Percentiles rank a stretch among this genome's conserved stretches.
Evolutionary conservation across 1,139 yeast genomes (phyloP).

Genomic region (Zygoascus hellenicus): DNA sequence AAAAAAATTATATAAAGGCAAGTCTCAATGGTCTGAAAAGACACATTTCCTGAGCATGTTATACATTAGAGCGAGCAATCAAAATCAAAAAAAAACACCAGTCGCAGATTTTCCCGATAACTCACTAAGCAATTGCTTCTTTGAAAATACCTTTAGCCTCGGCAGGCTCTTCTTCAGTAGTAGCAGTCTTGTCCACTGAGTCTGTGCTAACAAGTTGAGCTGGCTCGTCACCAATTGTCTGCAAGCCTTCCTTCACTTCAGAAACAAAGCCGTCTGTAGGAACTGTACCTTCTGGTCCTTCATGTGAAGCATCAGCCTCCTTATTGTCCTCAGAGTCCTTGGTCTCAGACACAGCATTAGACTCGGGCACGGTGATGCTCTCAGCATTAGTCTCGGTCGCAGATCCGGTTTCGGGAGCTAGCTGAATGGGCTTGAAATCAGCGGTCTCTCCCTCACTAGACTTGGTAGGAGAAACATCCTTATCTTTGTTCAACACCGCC

Average conservation of each 20-base stretch:
- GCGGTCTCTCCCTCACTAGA: background rate
- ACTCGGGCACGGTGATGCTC: constrained; percentile 13
- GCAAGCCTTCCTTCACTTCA: background rate
- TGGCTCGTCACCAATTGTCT: background rate
- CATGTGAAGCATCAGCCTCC: constrained; percentile 9
- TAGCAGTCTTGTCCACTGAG: constrained; percentile 22
- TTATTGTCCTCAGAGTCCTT: background rate
- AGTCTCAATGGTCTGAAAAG: no score
- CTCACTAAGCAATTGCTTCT: constrained; percentile 18
- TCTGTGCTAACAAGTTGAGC: background rate
- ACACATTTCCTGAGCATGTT: no score
- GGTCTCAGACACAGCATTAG: constrained; percentile 16
- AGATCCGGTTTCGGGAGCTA: constrained; percentile 11
- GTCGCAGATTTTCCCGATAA: background rate
- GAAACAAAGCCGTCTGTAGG: constrained; percentile 9
- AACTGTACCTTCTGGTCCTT: background rate
- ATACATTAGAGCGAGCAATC: background rate
- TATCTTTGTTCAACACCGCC: constrained; percentile 10
- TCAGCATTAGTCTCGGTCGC: constrained; percentile 12
- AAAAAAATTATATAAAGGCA: no score
- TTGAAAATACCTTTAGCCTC: constrained; percentile 20
- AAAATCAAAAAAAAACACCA: constrained; percentile 4
- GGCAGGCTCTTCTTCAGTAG: constrained; percentile 23
- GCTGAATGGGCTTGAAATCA: constrained; percentile 1
- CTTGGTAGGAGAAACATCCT: constrained; percentile 13